Conservation (phyloP, 1,139 yeast genomes). For the Yarrowia galli region DNA sequence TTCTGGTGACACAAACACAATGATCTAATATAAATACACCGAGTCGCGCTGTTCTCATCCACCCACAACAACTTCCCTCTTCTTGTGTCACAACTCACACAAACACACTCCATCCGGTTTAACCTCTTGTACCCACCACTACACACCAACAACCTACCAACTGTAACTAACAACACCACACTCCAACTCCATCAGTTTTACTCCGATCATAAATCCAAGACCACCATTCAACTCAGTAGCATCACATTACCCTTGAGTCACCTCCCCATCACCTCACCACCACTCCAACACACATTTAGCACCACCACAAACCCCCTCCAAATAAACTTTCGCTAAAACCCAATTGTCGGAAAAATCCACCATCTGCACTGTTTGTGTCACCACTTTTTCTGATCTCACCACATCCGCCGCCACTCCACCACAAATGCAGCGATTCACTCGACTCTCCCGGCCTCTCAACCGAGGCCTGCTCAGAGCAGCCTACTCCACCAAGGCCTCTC, state of each 20-base stretch:
- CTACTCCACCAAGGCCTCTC: constrained; percentile 7
- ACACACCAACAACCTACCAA: no score
- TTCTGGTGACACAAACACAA: neutral
- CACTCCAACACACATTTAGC: neutral
- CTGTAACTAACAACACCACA: no score
- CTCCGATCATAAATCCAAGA: neutral
- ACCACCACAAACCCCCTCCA: neutral
- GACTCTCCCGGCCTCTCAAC: constrained; percentile 14
- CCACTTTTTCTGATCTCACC: neutral
- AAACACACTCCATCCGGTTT: no score
- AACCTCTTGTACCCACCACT: no score
- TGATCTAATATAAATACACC: neutral
- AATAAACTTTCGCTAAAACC: constrained; percentile 7
- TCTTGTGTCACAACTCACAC: neutral
- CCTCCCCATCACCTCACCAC: neutral
- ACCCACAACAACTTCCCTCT: neutral
- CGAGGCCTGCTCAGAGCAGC: neutral
- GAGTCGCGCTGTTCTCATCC: neutral
- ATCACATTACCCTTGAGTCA: neutral
- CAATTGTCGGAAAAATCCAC: neutral
- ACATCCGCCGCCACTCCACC: neutral
- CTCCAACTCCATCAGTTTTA: no score
- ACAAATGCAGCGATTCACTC: constrained; percentile 10
- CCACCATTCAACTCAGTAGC: neutral
- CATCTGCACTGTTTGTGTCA: neutral